phyloP scores from a whole-genome alignment of 129 eudicot genomes.

The Tanacetum coccineum region DNA sequence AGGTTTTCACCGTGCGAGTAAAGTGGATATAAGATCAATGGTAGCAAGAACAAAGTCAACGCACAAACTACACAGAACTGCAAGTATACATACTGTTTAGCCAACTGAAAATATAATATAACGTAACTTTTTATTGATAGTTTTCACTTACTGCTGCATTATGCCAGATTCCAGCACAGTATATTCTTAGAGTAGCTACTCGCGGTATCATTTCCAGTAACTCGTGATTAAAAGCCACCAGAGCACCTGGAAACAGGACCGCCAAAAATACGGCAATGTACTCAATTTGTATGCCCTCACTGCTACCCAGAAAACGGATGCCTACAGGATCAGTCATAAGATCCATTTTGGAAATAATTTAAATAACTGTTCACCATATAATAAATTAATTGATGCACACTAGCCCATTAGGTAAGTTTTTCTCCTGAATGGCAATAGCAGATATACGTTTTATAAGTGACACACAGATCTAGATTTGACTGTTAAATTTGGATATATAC shows the following conservation, averaged over 20 bases:
- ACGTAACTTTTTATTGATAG: neutral
- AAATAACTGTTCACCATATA: neutral
- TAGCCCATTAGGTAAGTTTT: neutral
- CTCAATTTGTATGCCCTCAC: slow-evolving; percentile 96
- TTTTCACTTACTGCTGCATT: slow-evolving; percentile 75
- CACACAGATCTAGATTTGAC: too few species aligned
- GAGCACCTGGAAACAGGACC: slow-evolving; percentile 85
- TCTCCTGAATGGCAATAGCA: neutral
- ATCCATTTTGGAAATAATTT: slow-evolving; percentile 32
- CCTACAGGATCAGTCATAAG: slow-evolving; percentile 42
- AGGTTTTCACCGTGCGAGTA: slow-evolving; percentile 72
- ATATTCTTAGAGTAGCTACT: slow-evolving; percentile 67
- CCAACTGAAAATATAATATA: neutral
- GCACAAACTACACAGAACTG: slow-evolving; percentile 83
- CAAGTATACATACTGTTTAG: slow-evolving; percentile 4
- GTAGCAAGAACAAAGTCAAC: slow-evolving; percentile 61
- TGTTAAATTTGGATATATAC: too few species aligned
- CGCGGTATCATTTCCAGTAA: slow-evolving; percentile 54
- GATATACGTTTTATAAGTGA: neutral
- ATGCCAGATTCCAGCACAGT: slow-evolving; percentile 99
- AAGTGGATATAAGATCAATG: slow-evolving; percentile 61
- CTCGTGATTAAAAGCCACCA: slow-evolving; percentile 79
- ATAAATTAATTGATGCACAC: neutral
- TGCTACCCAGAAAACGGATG: slow-evolving; percentile 51
- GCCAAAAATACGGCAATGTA: slow-evolving; percentile 83